Evolutionary conservation across 108 stramenopile species (phyloP).

Genomic region (Conticribra guillardii): DNA sequence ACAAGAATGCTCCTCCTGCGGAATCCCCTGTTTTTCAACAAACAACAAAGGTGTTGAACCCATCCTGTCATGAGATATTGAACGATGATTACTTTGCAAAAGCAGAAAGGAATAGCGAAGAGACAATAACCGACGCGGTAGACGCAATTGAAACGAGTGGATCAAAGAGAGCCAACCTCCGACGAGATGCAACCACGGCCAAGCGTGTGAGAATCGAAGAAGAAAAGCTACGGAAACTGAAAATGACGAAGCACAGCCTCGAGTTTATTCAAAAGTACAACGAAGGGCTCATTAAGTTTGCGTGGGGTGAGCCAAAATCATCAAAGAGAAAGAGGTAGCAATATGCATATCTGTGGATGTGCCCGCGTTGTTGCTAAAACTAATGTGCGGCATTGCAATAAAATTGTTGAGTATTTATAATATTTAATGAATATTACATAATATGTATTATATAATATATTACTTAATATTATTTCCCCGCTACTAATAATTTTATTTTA

Average conservation of each 20-base stretch:
- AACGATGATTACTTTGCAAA: conserved; percentile 23
- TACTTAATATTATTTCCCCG: no score
- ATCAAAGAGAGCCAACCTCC: conserved; percentile 15
- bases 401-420: no score
- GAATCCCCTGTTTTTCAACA: conserved; percentile 20
- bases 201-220: conserved; percentile 43
- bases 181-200: conserved; percentile 32
- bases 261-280: conserved; percentile 47
- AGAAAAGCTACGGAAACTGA: conserved; percentile 39
- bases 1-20: conserved; percentile 17
- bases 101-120: conserved; percentile 14
- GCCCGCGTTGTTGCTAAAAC: no score
- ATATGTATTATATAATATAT: no score
- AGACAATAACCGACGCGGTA: not conserved
- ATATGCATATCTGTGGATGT: not conserved
- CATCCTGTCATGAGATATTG: conserved; percentile 14
- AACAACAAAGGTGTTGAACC: conserved; percentile 22
- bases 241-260: conserved; percentile 26
- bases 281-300: conserved; percentile 38
- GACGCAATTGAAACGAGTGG: conserved; percentile 4
- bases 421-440: no score
- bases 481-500: no score
- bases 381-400: no score
- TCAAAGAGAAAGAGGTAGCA: not conserved
- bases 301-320: conserved; percentile 22